Evolutionary conservation across 495 filamentous ascomycete genomes (phyloP).

Genomic region (Wilcoxina mikolae): DNA sequence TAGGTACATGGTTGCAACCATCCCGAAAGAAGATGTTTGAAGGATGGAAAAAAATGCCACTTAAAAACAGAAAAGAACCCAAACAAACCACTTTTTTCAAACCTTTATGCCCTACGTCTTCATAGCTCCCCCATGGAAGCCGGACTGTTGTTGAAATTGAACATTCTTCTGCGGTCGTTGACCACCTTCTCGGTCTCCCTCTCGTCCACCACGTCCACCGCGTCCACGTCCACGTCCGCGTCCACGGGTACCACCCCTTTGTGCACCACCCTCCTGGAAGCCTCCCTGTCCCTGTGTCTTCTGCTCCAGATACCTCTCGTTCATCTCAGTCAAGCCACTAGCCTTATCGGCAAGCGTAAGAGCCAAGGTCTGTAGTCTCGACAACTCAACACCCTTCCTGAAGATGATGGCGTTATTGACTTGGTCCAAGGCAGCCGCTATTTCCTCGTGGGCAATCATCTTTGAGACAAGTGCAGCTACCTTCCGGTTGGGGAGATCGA

Average conservation of each 20-base stretch:
- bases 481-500: constrained; percentile 80
- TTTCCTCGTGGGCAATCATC: constrained; percentile 99
- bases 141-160: constrained; percentile 29
- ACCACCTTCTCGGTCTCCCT: constrained; percentile 10
- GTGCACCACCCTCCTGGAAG: constrained; percentile 75
- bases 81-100: constrained; percentile 9
- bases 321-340: constrained; percentile 83
- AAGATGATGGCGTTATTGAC: constrained; percentile 96
- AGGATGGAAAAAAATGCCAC: constrained; percentile 14
- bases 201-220: constrained; percentile 30
- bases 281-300: constrained; percentile 89
- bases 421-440: constrained; percentile 90
- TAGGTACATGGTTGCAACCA: neutral
- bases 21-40: constrained; percentile 2
- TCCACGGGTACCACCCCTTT: constrained; percentile 58
- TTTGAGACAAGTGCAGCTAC: constrained; percentile 89
- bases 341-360: constrained; percentile 93
- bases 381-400: constrained; percentile 97
- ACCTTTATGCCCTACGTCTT: constrained; percentile 17
- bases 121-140: constrained; percentile 29
- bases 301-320: constrained; percentile 93
- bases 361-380: constrained; percentile 84
- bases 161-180: constrained; percentile 22
- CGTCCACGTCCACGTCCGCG: constrained; percentile 56
- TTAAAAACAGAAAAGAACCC: constrained; percentile 13